phyloP scores from a whole-genome alignment of 495 filamentous ascomycete genomes.

The Choiromyces venosus region DNA sequence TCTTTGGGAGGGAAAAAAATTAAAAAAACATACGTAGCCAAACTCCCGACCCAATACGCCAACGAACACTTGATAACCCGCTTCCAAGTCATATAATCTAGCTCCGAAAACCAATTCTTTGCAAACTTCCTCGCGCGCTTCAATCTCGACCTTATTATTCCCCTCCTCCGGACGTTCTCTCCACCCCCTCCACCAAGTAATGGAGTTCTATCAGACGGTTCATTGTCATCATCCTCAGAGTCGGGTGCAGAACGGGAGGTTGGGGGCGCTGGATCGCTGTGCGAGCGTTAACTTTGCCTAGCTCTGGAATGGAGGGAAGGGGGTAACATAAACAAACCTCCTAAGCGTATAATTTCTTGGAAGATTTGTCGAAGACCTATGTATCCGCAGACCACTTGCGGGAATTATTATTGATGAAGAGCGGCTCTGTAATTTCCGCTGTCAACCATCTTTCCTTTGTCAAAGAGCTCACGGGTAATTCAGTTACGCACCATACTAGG shows the following conservation, averaged over 20 bases:
- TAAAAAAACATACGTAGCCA: slow-evolving; percentile 77
- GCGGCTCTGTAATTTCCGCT: not conserved
- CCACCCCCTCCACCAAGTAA: slow-evolving; percentile 13
- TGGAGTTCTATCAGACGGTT: slow-evolving; percentile 15
- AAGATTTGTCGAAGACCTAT: slow-evolving; percentile 27
- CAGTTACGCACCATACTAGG: not conserved
- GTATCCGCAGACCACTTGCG: slow-evolving; percentile 34
- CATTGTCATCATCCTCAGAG: not conserved
- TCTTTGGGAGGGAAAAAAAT: no score
- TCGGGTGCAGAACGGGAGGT: not conserved
- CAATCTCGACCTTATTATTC: not conserved
- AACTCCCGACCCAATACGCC: slow-evolving; percentile 80
- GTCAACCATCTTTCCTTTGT: not conserved
- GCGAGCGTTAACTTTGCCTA: not conserved
- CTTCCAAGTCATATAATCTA: slow-evolving; percentile 22
- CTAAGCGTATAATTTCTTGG: slow-evolving; percentile 33
- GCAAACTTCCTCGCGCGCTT: not conserved
- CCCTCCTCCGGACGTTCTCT: not conserved
- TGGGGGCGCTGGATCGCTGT: slow-evolving; percentile 8
- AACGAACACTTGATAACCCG: slow-evolving; percentile 83
- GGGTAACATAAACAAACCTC: slow-evolving; percentile 6
- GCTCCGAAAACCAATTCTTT: slow-evolving; percentile 1
- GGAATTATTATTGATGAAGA: slow-evolving; percentile 33
- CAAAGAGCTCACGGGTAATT: not conserved
- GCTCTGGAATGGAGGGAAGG: not conserved